Base-by-base conservation (phyloP, 805 yeast species). In the Monosporozyma yasuniensis region DNA sequence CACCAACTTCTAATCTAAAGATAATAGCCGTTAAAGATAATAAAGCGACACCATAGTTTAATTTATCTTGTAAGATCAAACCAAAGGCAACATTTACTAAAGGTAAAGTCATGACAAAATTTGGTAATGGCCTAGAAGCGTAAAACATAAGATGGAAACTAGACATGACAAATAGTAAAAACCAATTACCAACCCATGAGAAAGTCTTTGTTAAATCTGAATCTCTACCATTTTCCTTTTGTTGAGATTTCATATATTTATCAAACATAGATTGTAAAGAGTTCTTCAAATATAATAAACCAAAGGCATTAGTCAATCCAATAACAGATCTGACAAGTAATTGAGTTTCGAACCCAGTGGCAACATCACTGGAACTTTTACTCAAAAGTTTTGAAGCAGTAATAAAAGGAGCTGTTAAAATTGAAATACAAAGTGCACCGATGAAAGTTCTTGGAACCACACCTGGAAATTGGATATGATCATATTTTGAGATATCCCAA, bases 111-210 rank as follows among this genome's bases (percentile, higher is more conserved):
- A 78, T 61, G 50, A 90, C 69, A 57, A 84, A 84, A 66, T 91
- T 91, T n/a, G 97, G 96, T 51, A 91, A 71, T 0, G 95, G 80
- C 56, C 97, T 74, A 2, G 96, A 75, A n/a, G 86, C 73, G 63
- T 91, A 91, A 69, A 72, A 91, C 52, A 83, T 67, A 18, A 87
- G 53, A 63, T 91, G 97, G 69, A 90, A 91, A 63, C 89, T 93
- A 8, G 84, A 65, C 50, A 77, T 66, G 38, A 74, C 72, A 50
- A 89, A 73, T 2, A 84, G 50, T 21, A 76, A 69, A 60, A 75
- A 87, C 84, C 87, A 84, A 14, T 72, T 52, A 0, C 80, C 79
- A 10, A 74, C 64, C 1, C 66, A 60, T 32, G 62, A 52, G 28
- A 54, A 46, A 21, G 46, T 34, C 32, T 47, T 35, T 23, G 44